A percentile compares a stretch with the other conserved stretches of the same genome.
Conservation (phyloP, 208 protist genomes). For the Kentomonas sorsogonicus region DNA sequence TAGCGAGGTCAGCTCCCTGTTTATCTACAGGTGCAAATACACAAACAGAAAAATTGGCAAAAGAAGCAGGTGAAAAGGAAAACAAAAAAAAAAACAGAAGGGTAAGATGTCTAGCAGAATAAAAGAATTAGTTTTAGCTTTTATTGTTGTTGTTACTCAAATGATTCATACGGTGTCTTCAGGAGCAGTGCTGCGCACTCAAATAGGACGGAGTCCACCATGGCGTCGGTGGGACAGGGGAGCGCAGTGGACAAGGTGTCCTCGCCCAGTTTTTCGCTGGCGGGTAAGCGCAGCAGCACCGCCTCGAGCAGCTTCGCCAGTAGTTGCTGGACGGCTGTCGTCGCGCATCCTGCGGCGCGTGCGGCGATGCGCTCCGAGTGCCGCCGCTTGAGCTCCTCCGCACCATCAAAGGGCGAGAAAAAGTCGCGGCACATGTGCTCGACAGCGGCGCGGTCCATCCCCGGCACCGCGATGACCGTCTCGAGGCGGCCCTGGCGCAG, state of each 20-base stretch:
- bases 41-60: slow-evolving; percentile 1
- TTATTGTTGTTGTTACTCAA: no score
- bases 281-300: not conserved
- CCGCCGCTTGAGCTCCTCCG: not conserved
- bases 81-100: slow-evolving; percentile 9
- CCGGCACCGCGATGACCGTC: slow-evolving; percentile 60
- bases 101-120: slow-evolving; percentile 6
- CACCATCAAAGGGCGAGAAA: slow-evolving; percentile 42
- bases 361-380: slow-evolving; percentile 23
- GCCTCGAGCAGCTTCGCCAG: slow-evolving; percentile 63
- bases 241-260: not conserved
- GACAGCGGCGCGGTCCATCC: slow-evolving; percentile 41
- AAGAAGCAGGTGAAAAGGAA: not conserved
- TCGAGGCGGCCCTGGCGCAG: slow-evolving; percentile 94
- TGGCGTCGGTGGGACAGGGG: not conserved
- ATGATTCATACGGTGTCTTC: not conserved
- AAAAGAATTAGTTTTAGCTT: no score
- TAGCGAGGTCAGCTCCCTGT: not conserved
- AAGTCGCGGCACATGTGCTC: slow-evolving; percentile 45
- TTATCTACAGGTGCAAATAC: slow-evolving; percentile 1
- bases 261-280: not conserved
- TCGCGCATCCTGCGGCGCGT: slow-evolving; percentile 33
- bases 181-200: not conserved
- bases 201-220: slow-evolving; percentile 12
- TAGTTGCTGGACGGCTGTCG: slow-evolving; percentile 43